These are phyloP conservation scores for Viola pubescens DNA, from an alignment of 441 rosid genomes.

Conservation along the genomic window DNA sequence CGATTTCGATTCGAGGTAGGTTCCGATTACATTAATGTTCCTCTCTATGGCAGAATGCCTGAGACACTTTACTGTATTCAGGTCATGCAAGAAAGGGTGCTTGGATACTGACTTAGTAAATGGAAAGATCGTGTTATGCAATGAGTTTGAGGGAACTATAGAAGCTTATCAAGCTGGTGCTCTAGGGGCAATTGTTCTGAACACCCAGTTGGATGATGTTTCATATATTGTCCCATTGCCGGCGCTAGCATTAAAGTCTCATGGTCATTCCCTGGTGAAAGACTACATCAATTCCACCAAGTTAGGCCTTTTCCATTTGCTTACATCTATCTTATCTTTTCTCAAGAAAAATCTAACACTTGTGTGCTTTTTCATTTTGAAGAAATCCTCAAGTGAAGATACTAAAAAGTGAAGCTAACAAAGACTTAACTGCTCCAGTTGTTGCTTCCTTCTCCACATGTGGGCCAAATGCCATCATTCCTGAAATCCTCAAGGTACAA, in stretches of 20 bases:
- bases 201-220: constrained; percentile 20
- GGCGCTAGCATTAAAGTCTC: constrained; percentile 17
- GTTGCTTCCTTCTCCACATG: constrained; percentile 59
- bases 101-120: constrained; percentile 36
- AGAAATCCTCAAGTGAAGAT: constrained; percentile 56
- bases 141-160: constrained; percentile 14
- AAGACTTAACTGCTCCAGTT: constrained; percentile 47
- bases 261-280: not conserved
- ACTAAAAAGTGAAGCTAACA: constrained; percentile 32
- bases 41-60: not conserved
- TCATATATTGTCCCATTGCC: constrained; percentile 37
- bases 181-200: constrained; percentile 10
- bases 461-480: constrained; percentile 47
- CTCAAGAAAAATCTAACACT: not conserved
- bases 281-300: constrained; percentile 39
- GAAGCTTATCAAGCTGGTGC: constrained; percentile 22
- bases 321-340: not conserved
- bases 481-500: constrained; percentile 51
- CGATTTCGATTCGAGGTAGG: not conserved
- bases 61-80: constrained; percentile 15
- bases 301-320: constrained; percentile 16
- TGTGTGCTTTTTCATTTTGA: constrained; percentile 8
- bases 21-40: not conserved
- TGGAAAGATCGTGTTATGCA: constrained; percentile 61
- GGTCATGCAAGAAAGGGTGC: constrained; percentile 34